phyloP scores from a whole-genome alignment of 2,329 filamentous ascomycete genomes.

The Cadophora gregata region DNA sequence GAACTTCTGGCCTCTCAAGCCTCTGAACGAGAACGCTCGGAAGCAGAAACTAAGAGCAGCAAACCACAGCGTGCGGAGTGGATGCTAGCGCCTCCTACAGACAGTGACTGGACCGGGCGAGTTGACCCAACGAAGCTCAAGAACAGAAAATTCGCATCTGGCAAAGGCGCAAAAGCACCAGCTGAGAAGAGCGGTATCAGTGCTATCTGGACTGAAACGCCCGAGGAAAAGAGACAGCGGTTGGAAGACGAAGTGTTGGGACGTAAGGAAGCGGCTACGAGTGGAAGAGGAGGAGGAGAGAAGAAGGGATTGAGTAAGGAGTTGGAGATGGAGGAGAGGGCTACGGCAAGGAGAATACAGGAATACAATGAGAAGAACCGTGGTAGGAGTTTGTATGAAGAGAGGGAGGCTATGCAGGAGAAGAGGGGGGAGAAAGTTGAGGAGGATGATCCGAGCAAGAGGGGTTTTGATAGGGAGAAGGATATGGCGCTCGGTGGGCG shows the following conservation, averaged over 20 bases:
- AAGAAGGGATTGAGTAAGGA: constrained; percentile 27
- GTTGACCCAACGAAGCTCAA: constrained; percentile 85
- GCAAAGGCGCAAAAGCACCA: constrained; percentile 59
- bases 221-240: constrained; percentile 82
- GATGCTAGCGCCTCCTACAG: constrained; percentile 76
- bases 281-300: constrained; percentile 1
- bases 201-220: constrained; percentile 86
- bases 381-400: constrained; percentile 63
- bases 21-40: constrained; percentile 43
- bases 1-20: constrained; percentile 24
- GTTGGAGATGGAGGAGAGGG: constrained; percentile 47
- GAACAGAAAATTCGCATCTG: constrained; percentile 81
- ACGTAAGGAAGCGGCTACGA: constrained; percentile 49
- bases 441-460: constrained; percentile 86
- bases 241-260: constrained; percentile 85
- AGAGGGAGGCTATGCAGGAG: constrained; percentile 41
- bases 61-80: constrained; percentile 78
- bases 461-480: constrained; percentile 90
- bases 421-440: constrained; percentile 57
- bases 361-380: constrained; percentile 64
- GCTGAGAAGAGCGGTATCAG: constrained; percentile 41
- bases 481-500: constrained; percentile 82
- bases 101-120: constrained; percentile 59
- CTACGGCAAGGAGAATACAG: constrained; percentile 55
- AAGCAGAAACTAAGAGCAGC: constrained; percentile 42